Conservation (phyloP, 2,329 filamentous ascomycete genomes). For the Botrytis galanthina region DNA sequence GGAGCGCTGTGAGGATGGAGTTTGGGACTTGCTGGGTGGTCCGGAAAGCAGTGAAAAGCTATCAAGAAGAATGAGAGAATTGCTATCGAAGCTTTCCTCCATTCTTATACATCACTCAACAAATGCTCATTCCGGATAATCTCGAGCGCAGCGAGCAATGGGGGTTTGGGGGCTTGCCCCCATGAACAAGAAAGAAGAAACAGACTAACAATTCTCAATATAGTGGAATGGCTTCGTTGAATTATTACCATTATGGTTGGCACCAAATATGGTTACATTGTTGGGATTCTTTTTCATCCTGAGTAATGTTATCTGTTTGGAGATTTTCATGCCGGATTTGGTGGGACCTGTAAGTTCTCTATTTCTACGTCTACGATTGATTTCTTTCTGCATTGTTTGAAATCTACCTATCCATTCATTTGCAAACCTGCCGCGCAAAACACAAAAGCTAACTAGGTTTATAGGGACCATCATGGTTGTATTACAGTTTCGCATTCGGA, state of each 20-base stretch:
- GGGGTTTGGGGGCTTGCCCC: not conserved
- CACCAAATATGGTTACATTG: slow-evolving; percentile 96
- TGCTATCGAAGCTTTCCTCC: not conserved
- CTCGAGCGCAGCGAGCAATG: not conserved
- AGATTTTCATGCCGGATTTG: slow-evolving; percentile 83
- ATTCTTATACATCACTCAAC: not conserved
- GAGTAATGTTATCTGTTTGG: slow-evolving; percentile 70
- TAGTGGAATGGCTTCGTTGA: slow-evolving; percentile 98
- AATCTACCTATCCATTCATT: not conserved
- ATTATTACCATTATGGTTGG: slow-evolving; percentile 89
- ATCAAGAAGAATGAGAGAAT: not conserved
- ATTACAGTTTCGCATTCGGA: slow-evolving; percentile 92
- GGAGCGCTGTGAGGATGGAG: not conserved
- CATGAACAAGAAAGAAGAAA: not conserved
- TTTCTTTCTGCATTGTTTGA: not conserved
- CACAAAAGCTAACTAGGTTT: slow-evolving; percentile 24
- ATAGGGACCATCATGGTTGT: slow-evolving; percentile 85
- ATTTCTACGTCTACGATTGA: not conserved
- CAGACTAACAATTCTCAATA: slow-evolving; percentile 30
- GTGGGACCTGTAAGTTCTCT: slow-evolving; percentile 71
- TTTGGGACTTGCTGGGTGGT: not conserved
- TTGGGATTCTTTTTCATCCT: slow-evolving; percentile 94
- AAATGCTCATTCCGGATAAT: not conserved
- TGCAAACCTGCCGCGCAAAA: not conserved
- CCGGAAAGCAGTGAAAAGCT: not conserved